phyloP scores from a whole-genome alignment of 1,284 basidiomycete genomes.

The Omphalotus olearius region DNA sequence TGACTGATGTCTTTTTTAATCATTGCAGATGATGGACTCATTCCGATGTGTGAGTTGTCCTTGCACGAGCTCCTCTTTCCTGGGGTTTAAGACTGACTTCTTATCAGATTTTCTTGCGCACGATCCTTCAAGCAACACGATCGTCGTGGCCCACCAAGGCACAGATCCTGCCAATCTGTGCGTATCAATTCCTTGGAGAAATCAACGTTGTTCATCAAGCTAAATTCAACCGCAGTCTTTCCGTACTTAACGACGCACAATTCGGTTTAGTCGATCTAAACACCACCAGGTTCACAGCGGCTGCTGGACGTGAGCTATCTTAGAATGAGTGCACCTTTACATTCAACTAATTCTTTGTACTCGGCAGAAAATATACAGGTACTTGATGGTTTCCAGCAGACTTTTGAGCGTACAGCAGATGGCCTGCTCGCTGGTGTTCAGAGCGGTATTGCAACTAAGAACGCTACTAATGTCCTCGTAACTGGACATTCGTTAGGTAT shows the following conservation, averaged over 20 bases:
- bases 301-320: constrained; percentile 19
- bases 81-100: neutral
- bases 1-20: constrained; percentile 4
- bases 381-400: constrained; percentile 42
- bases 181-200: constrained; percentile 4
- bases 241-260: constrained; percentile 39
- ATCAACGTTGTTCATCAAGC: neutral
- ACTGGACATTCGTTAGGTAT: constrained; percentile 37
- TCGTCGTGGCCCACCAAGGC: constrained; percentile 48
- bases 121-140: constrained; percentile 31
- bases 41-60: constrained; percentile 30
- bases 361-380: constrained; percentile 25
- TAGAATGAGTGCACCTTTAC: neutral
- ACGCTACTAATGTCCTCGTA: constrained; percentile 33
- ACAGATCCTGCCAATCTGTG: constrained; percentile 35
- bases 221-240: constrained; percentile 28
- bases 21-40: constrained; percentile 25
- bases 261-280: constrained; percentile 33
- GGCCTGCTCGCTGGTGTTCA: constrained; percentile 34
- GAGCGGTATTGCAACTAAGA: constrained; percentile 28
- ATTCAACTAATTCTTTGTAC: neutral
- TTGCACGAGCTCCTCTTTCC: neutral
- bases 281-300: constrained; percentile 32
- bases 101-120: constrained; percentile 36
- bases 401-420: constrained; percentile 41